Base-by-base conservation (phyloP, 2,329 filamentous ascomycete species). In the Nectriaceae sp. region DNA sequence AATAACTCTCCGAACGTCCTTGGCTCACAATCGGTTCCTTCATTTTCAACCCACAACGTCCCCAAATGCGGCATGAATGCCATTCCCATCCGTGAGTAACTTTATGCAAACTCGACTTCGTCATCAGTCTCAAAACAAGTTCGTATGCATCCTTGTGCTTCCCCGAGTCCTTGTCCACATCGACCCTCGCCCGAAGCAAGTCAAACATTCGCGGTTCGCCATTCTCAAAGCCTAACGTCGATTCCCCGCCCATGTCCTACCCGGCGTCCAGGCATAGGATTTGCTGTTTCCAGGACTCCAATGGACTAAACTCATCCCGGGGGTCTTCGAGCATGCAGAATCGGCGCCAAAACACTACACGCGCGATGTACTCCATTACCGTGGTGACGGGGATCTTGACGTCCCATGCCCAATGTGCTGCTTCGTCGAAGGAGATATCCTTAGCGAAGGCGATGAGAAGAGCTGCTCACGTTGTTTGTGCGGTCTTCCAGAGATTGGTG, bases 271-370 rank as follows among this genome's bases (percentile, higher is more conserved):
- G 46, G 10, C 49, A 42, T 11, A 54, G 3, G 11, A 54, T 47
- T 10, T 54, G 44, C 15, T 52, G 38, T 18, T 43, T 42, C 52
- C 52, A 64, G 44, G 65, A 63, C 8, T 59, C 52, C 2, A 39
- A 48, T 6, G 53, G 42, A 5, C 56, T 53, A 44, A 65, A 65
- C 1, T 61, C 62, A 26, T 59, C 59, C 16, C 53, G 52, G 1
- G 48, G 33, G 18, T 63, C 56, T 16, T 65, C 52, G 2, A 66
- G 48, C 49, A 57, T 56, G 38, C 46, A 49, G 22, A 66, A 35
- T 3, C 62, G 57, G 5, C 57, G 46, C 71, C 71, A 76, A 11
- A 65, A 63, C 4, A 72, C 50, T 22, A 72, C 65, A 36, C 74
- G 73, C 2, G 61, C 33, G 8, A 36, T 36, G 8, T 36, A n/a